Evolutionary conservation across 495 filamentous ascomycete species (phyloP), one percentile per base, ranked within the genome.

Genomic region (Poronia punctata): DNA sequence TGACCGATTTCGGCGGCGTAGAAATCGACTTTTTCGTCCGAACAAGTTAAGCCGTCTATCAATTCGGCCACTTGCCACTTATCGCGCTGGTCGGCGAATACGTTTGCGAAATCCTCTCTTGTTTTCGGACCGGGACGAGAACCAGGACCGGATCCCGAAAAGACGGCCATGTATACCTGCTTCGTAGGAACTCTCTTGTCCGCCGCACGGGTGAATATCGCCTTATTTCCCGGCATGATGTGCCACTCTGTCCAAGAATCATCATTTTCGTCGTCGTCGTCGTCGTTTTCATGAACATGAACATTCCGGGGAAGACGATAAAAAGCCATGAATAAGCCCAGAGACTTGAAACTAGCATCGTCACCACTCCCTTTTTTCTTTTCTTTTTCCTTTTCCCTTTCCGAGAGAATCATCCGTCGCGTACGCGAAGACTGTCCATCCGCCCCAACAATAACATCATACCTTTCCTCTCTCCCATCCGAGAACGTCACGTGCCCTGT

Each of bases 391-490:
- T n/a, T n/a, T 10, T 32, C 29, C 10, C 53, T 54, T 0, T 43
- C 32, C 19, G 38, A 54, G 23, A 70, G 40, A 4, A 65, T 56
- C 48, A 67, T 50, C 17, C 46, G 47, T 1, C 72, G 60, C 7
- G 61, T 73, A 4, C 46, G 51, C 3, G 71, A 75, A 17, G 57
- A 48, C 18, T 62, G 53, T 5, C 74, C 74, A 59, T 78, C 73
- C 0, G 69, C 70, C 9, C 56, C 71, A 31, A 76, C 58, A 7
- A 76, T 47, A 11, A 76, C 49, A 53, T 78, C 70, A 40, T 64
- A 76, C 0, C 34, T 45, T 3, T 46, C 37, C 18, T 25, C 40
- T 5, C 20, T 31, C 0, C 68, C 66, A 33, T 68, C 49, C 0
- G 57, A 57, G 35, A 75, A 46, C 1, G 49, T 49, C n/a, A 42